Evolutionary conservation across 257 asterid species (phyloP).

Genomic region (Solanum gandarillasii): DNA sequence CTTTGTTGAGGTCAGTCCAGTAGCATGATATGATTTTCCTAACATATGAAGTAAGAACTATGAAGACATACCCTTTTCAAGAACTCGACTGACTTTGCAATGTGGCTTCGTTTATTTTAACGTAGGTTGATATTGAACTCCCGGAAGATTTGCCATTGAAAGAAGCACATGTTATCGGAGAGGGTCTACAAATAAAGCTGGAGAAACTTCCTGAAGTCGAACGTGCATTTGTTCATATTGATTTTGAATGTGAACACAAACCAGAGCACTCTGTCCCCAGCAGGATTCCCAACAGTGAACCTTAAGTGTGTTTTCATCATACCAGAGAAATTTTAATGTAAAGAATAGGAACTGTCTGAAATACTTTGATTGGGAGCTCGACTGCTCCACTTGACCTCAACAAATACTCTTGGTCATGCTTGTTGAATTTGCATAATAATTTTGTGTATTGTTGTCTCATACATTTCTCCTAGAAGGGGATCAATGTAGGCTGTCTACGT

Average conservation of each 20-base stretch:
- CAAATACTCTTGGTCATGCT: not conserved
- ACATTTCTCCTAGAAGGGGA: not conserved
- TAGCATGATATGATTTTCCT: not conserved
- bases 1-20: constrained; percentile 75
- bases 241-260: constrained; percentile 75
- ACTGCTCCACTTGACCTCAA: not conserved
- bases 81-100: not conserved
- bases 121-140: constrained; percentile 81
- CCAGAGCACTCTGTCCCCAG: constrained; percentile 80
- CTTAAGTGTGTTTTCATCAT: constrained; percentile 17
- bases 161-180: constrained; percentile 84
- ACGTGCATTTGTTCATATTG: constrained; percentile 86
- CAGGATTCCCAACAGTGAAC: constrained; percentile 60
- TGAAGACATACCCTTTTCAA: not conserved
- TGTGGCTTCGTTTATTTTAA: not conserved
- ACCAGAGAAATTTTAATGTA: not conserved
- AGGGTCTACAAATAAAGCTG: constrained; percentile 59
- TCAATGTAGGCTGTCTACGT: not conserved
- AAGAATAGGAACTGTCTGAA: not conserved
- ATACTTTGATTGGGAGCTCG: not conserved
- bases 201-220: constrained; percentile 85
- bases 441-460: not conserved
- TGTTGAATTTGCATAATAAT: not conserved
- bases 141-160: constrained; percentile 77
- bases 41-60: not conserved